Evolutionary conservation across 352 stramenopile species (phyloP).

Genomic region (Pythium chondricola): DNA sequence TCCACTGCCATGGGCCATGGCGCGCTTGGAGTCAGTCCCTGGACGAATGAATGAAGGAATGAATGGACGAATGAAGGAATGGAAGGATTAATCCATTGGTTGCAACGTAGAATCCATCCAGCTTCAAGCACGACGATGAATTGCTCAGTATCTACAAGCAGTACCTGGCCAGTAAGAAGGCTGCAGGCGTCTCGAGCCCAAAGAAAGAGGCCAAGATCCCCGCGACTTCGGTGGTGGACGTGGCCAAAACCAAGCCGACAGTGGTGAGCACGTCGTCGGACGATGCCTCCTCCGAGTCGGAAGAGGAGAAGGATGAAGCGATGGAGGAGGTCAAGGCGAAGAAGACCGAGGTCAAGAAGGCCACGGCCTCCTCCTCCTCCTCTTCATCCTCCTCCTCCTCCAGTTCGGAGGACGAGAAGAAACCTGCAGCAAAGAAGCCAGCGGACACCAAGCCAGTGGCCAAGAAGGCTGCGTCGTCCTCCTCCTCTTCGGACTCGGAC

Average conservation of each 20-base stretch:
- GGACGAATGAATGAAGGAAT: too few relatives aligned
- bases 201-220: constrained; percentile 51
- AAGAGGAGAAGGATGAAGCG: constrained; percentile 11
- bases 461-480: constrained; percentile 13
- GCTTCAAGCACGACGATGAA: constrained; percentile 56
- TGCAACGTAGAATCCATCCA: constrained; percentile 33
- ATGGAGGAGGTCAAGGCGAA: too few relatives aligned
- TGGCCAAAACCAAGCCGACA: constrained; percentile 40
- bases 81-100: too few relatives aligned
- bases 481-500: constrained; percentile 21
- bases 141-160: constrained; percentile 69
- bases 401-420: constrained; percentile 16
- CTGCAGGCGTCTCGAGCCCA: constrained; percentile 15
- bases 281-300: constrained; percentile 25
- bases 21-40: too few relatives aligned
- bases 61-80: too few relatives aligned
- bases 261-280: constrained; percentile 25
- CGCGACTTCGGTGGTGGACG: constrained; percentile 45
- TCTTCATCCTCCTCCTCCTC: constrained; percentile 21
- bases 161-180: constrained; percentile 33
- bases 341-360: too few relatives aligned
- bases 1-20: too few relatives aligned
- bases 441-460: constrained; percentile 13
- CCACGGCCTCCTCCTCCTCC: constrained; percentile 15
- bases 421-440: constrained; percentile 9